Evolutionary conservation across 177 flowering plant genomes (phyloP).

Genomic region (Tripterygium wilfordii): DNA sequence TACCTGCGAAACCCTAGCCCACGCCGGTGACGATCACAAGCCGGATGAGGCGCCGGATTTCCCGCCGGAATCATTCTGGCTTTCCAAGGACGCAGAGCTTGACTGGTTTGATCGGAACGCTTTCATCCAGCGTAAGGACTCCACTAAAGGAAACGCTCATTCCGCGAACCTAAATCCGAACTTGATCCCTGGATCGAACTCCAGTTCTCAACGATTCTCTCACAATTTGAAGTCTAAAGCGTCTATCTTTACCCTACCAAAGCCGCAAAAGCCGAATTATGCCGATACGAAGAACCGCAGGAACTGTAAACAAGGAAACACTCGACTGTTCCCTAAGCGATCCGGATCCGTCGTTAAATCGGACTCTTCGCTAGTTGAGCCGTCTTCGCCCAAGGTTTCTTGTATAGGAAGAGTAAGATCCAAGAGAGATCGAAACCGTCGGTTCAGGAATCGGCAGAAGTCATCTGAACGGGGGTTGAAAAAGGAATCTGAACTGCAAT

Average conservation of each 20-base stretch:
- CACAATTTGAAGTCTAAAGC: constrained; percentile 44
- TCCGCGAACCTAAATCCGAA: constrained; percentile 9
- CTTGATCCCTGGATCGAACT: constrained; percentile 15
- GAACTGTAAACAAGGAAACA: constrained; percentile 15
- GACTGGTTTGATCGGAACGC: constrained; percentile 72
- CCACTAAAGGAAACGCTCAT: constrained; percentile 37
- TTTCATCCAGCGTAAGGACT: constrained; percentile 53
- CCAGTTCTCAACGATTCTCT: constrained; percentile 44
- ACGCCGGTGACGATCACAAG: constrained; percentile 2
- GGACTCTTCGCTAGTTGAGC: constrained; percentile 37
- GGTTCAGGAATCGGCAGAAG: constrained; percentile 16
- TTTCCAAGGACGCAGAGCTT: constrained; percentile 51
- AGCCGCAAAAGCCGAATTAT: constrained; percentile 41
- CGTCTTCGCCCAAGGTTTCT: constrained; percentile 82
- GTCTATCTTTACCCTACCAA: constrained; percentile 53
- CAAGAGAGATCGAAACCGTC: constrained; percentile 32
- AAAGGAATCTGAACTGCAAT: constrained; percentile 7
- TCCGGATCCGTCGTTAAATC: constrained; percentile 26
- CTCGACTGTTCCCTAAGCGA: constrained; percentile 44
- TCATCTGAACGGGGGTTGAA: too few relatives aligned
- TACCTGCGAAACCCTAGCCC: constrained; percentile 40
- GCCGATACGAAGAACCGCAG: constrained; percentile 28
- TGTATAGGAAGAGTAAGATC: constrained; percentile 81
- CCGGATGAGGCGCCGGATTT: constrained; percentile 21
- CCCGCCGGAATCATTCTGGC: constrained; percentile 60